A percentile compares a stretch with the other conserved stretches of the same genome.
Evolutionary conservation across 192 early-diverging fungal genomes (phyloP).

Genomic region (Coemansia sp.): DNA sequence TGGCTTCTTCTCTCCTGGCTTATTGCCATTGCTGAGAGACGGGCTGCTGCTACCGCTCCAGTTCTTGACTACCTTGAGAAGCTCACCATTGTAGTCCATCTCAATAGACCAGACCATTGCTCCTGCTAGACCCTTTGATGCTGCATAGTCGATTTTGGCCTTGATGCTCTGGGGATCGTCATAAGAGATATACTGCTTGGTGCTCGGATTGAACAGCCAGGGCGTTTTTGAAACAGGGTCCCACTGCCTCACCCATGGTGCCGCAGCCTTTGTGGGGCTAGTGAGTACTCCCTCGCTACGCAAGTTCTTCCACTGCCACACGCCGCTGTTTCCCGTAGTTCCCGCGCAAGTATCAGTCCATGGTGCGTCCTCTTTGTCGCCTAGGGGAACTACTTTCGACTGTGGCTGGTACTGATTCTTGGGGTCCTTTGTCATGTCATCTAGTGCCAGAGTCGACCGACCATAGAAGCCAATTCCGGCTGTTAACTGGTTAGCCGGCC

Average conservation of each 20-base stretch:
- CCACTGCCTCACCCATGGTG: slow-evolving; percentile 64
- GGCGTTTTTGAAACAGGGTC: slow-evolving; percentile 65
- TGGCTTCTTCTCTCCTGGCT: background rate
- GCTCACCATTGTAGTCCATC: slow-evolving; percentile 64
- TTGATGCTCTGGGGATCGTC: slow-evolving; percentile 65
- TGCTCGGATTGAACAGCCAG: slow-evolving; percentile 68
- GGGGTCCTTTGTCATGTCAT: slow-evolving; percentile 33
- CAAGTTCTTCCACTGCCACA: slow-evolving; percentile 65
- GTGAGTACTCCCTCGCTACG: slow-evolving; percentile 55
- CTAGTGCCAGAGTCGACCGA: slow-evolving; percentile 44
- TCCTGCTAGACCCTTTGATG: slow-evolving; percentile 60
- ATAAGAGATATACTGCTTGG: slow-evolving; percentile 65
- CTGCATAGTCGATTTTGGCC: slow-evolving; percentile 63
- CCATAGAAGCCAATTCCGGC: slow-evolving; percentile 69
- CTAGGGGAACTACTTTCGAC: slow-evolving; percentile 30
- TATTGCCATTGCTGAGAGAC: background rate
- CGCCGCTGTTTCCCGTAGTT: slow-evolving; percentile 49
- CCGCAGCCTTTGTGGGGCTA: slow-evolving; percentile 22
- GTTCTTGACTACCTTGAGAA: slow-evolving; percentile 43
- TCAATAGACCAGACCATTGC: slow-evolving; percentile 72
- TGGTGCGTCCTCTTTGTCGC: slow-evolving; percentile 57
- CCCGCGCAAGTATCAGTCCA: slow-evolving; percentile 57
- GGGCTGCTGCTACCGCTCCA: background rate
- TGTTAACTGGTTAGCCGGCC: slow-evolving; percentile 64
- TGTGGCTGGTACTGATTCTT: slow-evolving; percentile 34